These are phyloP conservation scores for Metarhizium humberi DNA, from an alignment of 2,329 filamentous ascomycete species.

Conservation along the genomic window DNA sequence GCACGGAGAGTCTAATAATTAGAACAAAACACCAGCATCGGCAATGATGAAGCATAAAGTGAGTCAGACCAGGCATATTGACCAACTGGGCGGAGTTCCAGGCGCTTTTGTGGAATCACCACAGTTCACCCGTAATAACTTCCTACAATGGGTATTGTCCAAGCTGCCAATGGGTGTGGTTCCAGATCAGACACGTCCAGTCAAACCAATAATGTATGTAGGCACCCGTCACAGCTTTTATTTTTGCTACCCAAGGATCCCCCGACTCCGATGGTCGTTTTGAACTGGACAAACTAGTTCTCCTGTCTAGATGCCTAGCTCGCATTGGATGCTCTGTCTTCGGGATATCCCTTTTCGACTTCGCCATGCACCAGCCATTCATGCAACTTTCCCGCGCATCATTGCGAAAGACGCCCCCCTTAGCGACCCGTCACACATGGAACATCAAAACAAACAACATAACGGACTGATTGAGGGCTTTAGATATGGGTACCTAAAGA, in stretches of 20 bases:
- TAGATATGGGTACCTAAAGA: too few relatives aligned
- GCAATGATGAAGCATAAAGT: not conserved
- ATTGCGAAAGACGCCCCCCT: not conserved
- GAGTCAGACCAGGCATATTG: not conserved
- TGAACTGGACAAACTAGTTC: not conserved
- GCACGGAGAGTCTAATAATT: not conserved
- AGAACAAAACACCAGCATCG: not conserved
- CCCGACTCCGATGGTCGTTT: not conserved
- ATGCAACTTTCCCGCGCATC: not conserved
- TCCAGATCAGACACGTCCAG: too few relatives aligned
- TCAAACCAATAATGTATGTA: not conserved
- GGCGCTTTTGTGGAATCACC: not conserved
- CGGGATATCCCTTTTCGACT: not conserved
- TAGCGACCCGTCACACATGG: not conserved
- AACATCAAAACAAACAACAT: too few relatives aligned
- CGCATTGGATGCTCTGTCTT: not conserved
- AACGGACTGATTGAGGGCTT: too few relatives aligned
- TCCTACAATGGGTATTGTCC: not conserved
- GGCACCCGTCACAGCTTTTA: not conserved
- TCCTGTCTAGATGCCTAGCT: not conserved
- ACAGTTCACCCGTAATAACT: not conserved
- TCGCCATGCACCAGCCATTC: not conserved
- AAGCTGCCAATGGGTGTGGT: not conserved
- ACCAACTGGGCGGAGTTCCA: not conserved
- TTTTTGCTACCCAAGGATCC: not conserved